phyloP scores from a whole-genome alignment of 106 monocot species.

The Dendrobium nobile region DNA sequence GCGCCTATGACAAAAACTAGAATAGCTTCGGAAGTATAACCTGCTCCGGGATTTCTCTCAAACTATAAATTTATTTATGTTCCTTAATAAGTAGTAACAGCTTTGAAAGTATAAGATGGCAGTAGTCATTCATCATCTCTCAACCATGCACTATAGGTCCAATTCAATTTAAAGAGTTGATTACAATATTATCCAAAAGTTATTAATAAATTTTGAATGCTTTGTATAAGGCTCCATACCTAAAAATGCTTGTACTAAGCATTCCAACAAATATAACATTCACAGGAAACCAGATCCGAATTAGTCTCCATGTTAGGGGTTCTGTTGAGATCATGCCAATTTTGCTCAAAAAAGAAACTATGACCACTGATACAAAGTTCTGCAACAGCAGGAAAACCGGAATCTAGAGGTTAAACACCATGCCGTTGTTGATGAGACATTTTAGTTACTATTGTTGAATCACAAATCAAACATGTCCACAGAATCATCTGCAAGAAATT shows the following conservation, averaged over 20 bases:
- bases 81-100: not conserved
- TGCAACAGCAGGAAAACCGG: slow-evolving; percentile 29
- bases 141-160: not conserved
- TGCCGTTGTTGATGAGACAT: not conserved
- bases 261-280: slow-evolving; percentile 97
- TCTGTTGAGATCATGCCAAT: slow-evolving; percentile 68
- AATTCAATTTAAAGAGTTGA: not conserved
- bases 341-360: slow-evolving; percentile 56
- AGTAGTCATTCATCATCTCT: not conserved
- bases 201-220: not conserved
- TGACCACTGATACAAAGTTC: slow-evolving; percentile 83
- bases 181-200: not conserved
- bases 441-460: not conserved
- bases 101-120: not conserved
- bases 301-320: slow-evolving; percentile 77
- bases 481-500: not conserved
- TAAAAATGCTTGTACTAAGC: slow-evolving; percentile 93
- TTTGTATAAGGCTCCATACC: slow-evolving; percentile 31
- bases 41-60: too few species aligned
- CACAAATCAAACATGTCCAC: not conserved
- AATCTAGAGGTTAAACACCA: not conserved
- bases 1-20: too few species aligned
- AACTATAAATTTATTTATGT: not conserved
- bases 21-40: too few species aligned
- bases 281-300: slow-evolving; percentile 85